Evolutionary conservation across 805 yeast species (phyloP).

Genomic region (Candida palmyrensis): DNA sequence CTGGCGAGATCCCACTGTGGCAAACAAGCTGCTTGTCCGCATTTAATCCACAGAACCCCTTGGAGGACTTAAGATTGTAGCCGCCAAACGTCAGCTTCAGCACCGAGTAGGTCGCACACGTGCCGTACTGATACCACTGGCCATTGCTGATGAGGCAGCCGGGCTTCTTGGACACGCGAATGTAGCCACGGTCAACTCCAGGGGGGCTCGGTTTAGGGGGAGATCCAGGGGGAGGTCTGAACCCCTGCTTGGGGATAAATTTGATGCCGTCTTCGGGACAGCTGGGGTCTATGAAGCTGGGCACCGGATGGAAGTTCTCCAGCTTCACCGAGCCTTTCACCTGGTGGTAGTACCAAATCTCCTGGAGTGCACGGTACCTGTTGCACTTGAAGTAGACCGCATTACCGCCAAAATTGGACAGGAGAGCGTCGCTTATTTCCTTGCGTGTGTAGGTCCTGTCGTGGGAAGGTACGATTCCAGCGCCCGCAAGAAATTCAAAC

Average conservation of each 20-base stretch:
- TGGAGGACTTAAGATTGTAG: slow-evolving; percentile 59
- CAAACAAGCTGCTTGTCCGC: slow-evolving; percentile 15
- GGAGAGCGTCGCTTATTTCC: slow-evolving; percentile 28
- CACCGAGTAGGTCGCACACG: slow-evolving; percentile 75
- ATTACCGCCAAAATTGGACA: slow-evolving; percentile 23
- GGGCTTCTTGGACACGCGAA: slow-evolving; percentile 44
- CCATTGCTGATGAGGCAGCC: slow-evolving; percentile 89
- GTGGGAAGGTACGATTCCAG: slow-evolving; percentile 34
- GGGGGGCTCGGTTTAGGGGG: slow-evolving; percentile 20
- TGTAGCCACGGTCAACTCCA: slow-evolving; percentile 21
- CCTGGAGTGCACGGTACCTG: slow-evolving; percentile 41
- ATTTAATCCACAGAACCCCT: slow-evolving; percentile 65
- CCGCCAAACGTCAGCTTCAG: slow-evolving; percentile 64
- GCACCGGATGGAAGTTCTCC: slow-evolving; percentile 60
- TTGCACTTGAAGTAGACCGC: slow-evolving; percentile 33
- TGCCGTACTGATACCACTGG: slow-evolving; percentile 73
- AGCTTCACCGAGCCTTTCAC: slow-evolving; percentile 66
- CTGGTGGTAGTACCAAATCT: slow-evolving; percentile 81
- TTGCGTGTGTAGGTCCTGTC: slow-evolving; percentile 25
- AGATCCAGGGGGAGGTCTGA: slow-evolving; percentile 11
- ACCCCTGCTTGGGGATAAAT: slow-evolving; percentile 59
- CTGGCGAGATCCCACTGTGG: slow-evolving; percentile 11
- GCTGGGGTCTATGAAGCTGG: slow-evolving; percentile 47
- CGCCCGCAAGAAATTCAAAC: slow-evolving; percentile 25
- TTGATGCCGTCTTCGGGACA: slow-evolving; percentile 70